Conservation (phyloP, 345 rosid genomes). For the Syzygium jambos region DNA sequence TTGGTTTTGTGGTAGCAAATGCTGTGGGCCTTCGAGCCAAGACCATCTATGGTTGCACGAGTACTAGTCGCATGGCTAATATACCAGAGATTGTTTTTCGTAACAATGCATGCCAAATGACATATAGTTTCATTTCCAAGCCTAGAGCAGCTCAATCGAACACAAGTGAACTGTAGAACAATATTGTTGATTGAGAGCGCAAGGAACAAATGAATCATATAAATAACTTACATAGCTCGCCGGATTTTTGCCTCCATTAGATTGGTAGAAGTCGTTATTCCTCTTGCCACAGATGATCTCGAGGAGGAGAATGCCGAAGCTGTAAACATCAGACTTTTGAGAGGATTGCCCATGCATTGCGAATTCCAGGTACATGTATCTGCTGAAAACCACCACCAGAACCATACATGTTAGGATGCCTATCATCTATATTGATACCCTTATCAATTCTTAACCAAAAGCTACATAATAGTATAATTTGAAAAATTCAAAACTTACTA, state of each 20-base stretch:
- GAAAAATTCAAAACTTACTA: not conserved
- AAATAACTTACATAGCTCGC: not conserved
- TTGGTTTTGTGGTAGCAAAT: no score
- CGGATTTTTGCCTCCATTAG: not conserved
- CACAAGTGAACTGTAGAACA: not conserved
- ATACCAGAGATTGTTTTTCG: no score
- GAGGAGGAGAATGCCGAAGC: constrained; percentile 11
- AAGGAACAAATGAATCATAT: not conserved
- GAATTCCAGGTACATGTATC: constrained; percentile 38
- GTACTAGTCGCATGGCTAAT: no score
- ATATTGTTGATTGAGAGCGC: not conserved
- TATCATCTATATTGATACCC: not conserved
- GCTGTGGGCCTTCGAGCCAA: no score
- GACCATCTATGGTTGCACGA: no score
- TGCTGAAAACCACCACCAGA: constrained; percentile 4
- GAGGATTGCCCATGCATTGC: constrained; percentile 16
- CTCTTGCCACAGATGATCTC: constrained; percentile 23
- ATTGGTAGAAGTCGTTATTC: constrained; percentile 10
- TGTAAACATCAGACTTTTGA: constrained; percentile 24
- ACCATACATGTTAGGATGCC: not conserved
- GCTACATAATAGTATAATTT: not conserved
- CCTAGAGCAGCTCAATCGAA: not conserved
- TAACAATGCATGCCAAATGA: no score
- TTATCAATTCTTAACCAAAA: not conserved
- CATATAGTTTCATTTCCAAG: not conserved